phyloP scores from a whole-genome alignment of 805 yeast genomes.

The Saturnispora sekii region DNA sequence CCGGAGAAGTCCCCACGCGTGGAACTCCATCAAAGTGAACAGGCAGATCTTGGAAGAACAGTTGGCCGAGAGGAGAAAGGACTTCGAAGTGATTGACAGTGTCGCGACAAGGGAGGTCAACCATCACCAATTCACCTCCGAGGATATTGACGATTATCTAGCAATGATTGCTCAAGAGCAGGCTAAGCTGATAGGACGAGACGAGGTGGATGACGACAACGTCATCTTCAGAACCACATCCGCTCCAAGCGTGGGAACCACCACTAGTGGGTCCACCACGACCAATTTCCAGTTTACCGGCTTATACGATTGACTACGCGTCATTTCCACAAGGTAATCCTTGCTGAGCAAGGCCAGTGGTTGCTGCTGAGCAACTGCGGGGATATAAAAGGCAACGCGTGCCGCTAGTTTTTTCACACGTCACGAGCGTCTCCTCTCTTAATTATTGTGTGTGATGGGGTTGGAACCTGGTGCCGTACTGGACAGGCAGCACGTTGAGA shows the following conservation, averaged over 20 bases:
- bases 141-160: conserved; percentile 6
- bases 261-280: not conserved
- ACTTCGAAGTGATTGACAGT: not conserved
- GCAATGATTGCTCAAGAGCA: conserved; percentile 7
- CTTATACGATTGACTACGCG: not conserved
- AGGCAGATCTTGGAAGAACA: conserved; percentile 1
- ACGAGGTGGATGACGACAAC: not conserved
- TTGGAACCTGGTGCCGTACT: too few species aligned
- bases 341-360: conserved; percentile 2
- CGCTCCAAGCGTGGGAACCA: not conserved
- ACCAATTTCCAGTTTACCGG: conserved; percentile 4
- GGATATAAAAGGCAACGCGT: not conserved
- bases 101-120: not conserved
- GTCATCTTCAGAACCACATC: not conserved
- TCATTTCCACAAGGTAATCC: not conserved
- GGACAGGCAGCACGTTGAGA: too few species aligned
- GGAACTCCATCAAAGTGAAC: conserved; percentile 30
- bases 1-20: conserved; percentile 46
- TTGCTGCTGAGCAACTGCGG: not conserved
- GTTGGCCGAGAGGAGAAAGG: not conserved
- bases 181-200: not conserved
- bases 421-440: not conserved
- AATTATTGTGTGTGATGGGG: too few species aligned
- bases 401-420: not conserved
- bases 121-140: not conserved